Evolutionary conservation across 1,284 basidiomycete genomes (phyloP), one percentile per base, ranked within the genome.

Genomic region (Chalciporus sp.): DNA sequence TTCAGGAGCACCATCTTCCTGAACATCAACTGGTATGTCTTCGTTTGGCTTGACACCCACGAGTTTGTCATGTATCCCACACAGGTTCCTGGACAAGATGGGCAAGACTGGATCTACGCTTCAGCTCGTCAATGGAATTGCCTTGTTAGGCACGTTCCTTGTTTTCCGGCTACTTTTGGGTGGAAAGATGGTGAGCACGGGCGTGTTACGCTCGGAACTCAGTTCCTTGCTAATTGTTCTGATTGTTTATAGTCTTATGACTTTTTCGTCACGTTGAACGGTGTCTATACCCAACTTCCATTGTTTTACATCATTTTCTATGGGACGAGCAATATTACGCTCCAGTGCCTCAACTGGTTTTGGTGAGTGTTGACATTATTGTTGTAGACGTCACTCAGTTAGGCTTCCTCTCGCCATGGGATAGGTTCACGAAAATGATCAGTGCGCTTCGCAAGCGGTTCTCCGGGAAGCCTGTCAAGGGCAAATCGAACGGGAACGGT

Each of bases 1-100:
- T 19, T n/a, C 55, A 85, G 84, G 69, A 88, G 85, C 76, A 92
- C 90, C 0, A 78, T 90, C 52, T 90, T 92, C 70, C 73, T 92
- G 55, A 87, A 92, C 63, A 81, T 86, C 55, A 88, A 91, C 59
- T 89, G 88, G 88, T 88, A 55, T 56, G 64, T 52, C 33, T 14
- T 28, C 4, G 41, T 20, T 45, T 42, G 8, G 7, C 40, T 45
- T 28, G 9, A 9, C 9, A 16, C 19, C 20, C 20, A 23, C 35
- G 47, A 28, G 37, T 2, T n/a, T 35, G 14, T 43, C 51, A 51
- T 56, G 55, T 16, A 28, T 14, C 40, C 7, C 14, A 16, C 42
- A 16, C 53, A 88, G 88, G 82, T 86, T 86, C 70, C 68, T 92
- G 57, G 88, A 92, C 68, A 91, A 91, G 70, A 84, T 79, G 20